These are phyloP conservation scores for Candida awuae DNA, from an alignment of 805 yeast species.

Conservation along the genomic window DNA sequence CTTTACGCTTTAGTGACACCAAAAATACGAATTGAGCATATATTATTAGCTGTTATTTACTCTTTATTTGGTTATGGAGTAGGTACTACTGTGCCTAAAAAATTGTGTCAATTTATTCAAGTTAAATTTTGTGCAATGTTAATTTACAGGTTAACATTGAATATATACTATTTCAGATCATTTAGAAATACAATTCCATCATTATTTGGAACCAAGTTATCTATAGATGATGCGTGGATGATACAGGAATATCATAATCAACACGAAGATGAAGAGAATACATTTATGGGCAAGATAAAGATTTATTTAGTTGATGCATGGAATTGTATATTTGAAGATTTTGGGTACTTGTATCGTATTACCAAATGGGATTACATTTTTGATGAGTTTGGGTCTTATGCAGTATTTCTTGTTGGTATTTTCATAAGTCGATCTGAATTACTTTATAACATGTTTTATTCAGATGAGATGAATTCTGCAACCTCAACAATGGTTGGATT, in stretches of 20 bases:
- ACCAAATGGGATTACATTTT: background rate
- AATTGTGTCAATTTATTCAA: background rate
- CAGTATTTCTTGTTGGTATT: background rate
- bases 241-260: slow-evolving; percentile 5
- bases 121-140: background rate
- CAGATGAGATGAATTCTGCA: slow-evolving; percentile 1
- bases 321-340: slow-evolving; percentile 1
- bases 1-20: slow-evolving; percentile 2
- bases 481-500: background rate
- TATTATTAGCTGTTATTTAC: background rate
- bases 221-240: slow-evolving; percentile 1
- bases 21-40: background rate
- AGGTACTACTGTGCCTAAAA: background rate
- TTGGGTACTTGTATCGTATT: background rate
- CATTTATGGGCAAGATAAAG: background rate
- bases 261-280: background rate
- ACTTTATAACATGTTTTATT: background rate
- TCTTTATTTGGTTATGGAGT: background rate
- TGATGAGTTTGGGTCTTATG: background rate
- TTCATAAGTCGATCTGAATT: background rate
- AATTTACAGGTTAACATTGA: slow-evolving; percentile 1
- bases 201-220: slow-evolving; percentile 3
- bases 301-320: background rate
- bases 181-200: slow-evolving; percentile 4
- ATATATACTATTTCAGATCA: slow-evolving; percentile 3